Conservation (phyloP, 371 early-diverging fungal species). For the Mortierella sp. region DNA sequence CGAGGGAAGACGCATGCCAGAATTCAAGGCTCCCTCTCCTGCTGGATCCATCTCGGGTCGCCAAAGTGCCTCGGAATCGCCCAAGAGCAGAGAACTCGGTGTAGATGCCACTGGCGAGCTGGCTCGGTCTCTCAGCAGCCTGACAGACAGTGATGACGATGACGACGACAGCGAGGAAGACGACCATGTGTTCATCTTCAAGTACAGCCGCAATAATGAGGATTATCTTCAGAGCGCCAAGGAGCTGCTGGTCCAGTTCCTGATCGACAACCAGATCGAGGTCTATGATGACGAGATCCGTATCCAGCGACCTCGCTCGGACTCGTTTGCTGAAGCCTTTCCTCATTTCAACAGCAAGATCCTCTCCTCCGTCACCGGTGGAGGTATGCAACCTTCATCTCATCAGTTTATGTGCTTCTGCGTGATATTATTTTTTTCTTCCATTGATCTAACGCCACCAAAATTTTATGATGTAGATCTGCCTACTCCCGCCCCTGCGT, state of each 20-base stretch:
- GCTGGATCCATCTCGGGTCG: neutral
- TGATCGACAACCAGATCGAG: constrained; percentile 62
- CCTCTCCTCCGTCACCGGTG: constrained; percentile 44
- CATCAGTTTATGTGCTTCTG: too few species aligned
- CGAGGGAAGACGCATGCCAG: neutral
- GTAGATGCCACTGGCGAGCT: constrained; percentile 18
- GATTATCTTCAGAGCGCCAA: constrained; percentile 59
- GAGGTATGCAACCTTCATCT: constrained; percentile 26
- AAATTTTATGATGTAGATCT: constrained; percentile 18
- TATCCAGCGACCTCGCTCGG: constrained; percentile 51
- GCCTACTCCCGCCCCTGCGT: constrained; percentile 34
- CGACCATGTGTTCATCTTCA: constrained; percentile 54
- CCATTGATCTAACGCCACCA: neutral
- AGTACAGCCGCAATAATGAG: constrained; percentile 58
- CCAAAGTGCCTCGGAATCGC: neutral
- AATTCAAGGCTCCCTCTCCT: neutral
- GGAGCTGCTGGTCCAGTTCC: constrained; percentile 59
- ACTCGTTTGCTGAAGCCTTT: constrained; percentile 58
- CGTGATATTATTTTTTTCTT: neutral
- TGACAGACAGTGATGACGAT: constrained; percentile 47
- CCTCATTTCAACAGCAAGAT: constrained; percentile 58
- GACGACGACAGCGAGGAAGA: constrained; percentile 38
- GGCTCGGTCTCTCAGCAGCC: constrained; percentile 42
- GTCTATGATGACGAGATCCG: constrained; percentile 54
- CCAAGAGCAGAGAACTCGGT: neutral